Base-by-base conservation (phyloP, 352 stramenopile genomes). In the Phytopythium montanum region DNA sequence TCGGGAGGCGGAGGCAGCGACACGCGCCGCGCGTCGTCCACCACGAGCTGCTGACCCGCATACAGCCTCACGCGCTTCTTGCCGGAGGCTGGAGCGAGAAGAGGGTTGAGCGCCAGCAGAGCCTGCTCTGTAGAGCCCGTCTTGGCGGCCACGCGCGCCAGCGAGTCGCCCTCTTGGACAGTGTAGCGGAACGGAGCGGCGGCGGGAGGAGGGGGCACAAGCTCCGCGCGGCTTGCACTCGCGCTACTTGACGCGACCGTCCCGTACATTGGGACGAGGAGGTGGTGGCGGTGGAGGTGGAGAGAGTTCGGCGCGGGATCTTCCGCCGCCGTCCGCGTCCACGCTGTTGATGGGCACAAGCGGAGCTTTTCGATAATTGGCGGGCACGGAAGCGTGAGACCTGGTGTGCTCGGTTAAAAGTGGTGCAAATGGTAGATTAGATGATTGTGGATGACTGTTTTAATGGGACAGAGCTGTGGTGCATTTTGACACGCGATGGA, bases 1-100 rank as follows among this genome's bases (percentile, higher is more conserved):
- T 92, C 81, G 55, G 85, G 82, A 25, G 79, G 79, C 28, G 83
- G 85, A 26, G 85, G 82, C 52, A 94, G 60, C 29, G 82, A 92
- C 48, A 91, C 81, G 21, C 72, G 72, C 28, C 66, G 64, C 52
- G 81, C 76, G 49, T 90, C 76, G 60, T 94, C 84, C 34, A 92
- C 80, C 42, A 90, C 67, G 41, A 93, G 69, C 59, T 92, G 78
- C 67, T 94, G 84, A 21, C 84, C 84, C 0, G 79, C 50, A 38
- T 90, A 94, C 39, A 94, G 67, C 57, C 81, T 83, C 23, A 84
- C 57, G 59, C 74, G 70, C 44, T 31, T 60, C 13, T 3, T 54
- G 33, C 56, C 56, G 45, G 45, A 52, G 0, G 10, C 10, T n/a
- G 55, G 23, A 29, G 59, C 72, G 18, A 92, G 64, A 58, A 91